Percentiles rank a stretch among this genome's conserved stretches.
phyloP scores from a whole-genome alignment of 2,329 filamentous ascomycete genomes.

The Lachnellula occidentalis region DNA sequence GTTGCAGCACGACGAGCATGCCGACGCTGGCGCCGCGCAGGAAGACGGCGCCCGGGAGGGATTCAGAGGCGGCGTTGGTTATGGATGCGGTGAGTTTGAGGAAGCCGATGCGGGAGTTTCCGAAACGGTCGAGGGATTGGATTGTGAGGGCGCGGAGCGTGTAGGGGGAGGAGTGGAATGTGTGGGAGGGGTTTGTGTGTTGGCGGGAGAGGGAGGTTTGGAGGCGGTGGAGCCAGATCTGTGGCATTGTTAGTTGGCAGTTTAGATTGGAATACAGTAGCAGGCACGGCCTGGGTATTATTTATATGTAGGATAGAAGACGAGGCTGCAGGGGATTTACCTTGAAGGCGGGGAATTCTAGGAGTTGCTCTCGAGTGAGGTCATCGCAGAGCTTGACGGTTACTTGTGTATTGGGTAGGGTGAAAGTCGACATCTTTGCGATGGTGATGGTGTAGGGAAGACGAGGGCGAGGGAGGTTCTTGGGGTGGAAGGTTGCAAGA shows the following conservation, averaged over 20 bases:
- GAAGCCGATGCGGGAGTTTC: slow-evolving; percentile 45
- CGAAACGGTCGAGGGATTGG: slow-evolving; percentile 51
- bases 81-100: slow-evolving; percentile 48
- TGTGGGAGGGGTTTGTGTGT: slow-evolving; percentile 36
- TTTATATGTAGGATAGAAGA: not conserved
- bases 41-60: slow-evolving; percentile 49
- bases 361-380: slow-evolving; percentile 40
- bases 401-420: slow-evolving; percentile 34
- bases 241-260: not conserved
- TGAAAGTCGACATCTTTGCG: slow-evolving; percentile 37
- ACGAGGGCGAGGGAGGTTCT: not conserved
- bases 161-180: slow-evolving; percentile 50
- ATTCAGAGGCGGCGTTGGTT: slow-evolving; percentile 42
- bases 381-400: slow-evolving; percentile 40
- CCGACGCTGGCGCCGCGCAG: slow-evolving; percentile 56
- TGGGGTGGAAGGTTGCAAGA: not conserved
- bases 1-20: slow-evolving; percentile 43
- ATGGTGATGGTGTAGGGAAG: not conserved
- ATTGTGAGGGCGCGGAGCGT: slow-evolving; percentile 44
- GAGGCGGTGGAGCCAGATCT: slow-evolving; percentile 24
- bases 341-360: slow-evolving; percentile 45
- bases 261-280: too few species aligned
- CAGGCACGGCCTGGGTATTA: not conserved
- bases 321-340: slow-evolving; percentile 27
- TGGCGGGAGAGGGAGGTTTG: slow-evolving; percentile 22